Conservation (phyloP, 805 yeast species). For the Starmerella asiatica region DNA sequence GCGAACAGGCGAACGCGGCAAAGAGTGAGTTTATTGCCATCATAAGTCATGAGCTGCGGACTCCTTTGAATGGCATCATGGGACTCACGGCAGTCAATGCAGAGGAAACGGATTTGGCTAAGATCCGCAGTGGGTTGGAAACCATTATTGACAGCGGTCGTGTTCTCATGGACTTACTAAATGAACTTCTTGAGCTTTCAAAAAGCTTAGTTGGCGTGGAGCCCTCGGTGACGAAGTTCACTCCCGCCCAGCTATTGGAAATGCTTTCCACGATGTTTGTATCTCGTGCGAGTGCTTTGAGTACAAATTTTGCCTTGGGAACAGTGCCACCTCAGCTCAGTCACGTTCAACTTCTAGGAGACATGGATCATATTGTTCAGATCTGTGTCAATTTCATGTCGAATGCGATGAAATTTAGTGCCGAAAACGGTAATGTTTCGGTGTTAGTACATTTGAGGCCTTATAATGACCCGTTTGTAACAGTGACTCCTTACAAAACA, state of each 20-base stretch:
- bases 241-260: slow-evolving; percentile 58
- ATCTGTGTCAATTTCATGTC: slow-evolving; percentile 84
- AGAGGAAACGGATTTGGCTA: slow-evolving; percentile 61
- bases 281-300: slow-evolving; percentile 39
- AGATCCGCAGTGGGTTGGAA: slow-evolving; percentile 60
- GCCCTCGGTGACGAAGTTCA: slow-evolving; percentile 68
- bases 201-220: slow-evolving; percentile 77
- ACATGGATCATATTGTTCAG: slow-evolving; percentile 78
- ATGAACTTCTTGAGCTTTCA: slow-evolving; percentile 81
- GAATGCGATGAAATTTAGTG: slow-evolving; percentile 85
- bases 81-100: slow-evolving; percentile 94
- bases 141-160: slow-evolving; percentile 89
- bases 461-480: slow-evolving; percentile 8
- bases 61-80: slow-evolving; percentile 89
- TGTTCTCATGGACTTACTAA: slow-evolving; percentile 69
- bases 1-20: slow-evolving; percentile 77
- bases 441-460: slow-evolving; percentile 16
- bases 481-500: slow-evolving; percentile 7
- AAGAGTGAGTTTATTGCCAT: slow-evolving; percentile 88
- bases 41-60: slow-evolving; percentile 84
- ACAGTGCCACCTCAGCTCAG: slow-evolving; percentile 38
- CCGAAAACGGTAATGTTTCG: slow-evolving; percentile 33
- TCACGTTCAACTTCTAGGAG: slow-evolving; percentile 59
- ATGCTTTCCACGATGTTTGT: slow-evolving; percentile 77
- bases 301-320: slow-evolving; percentile 51